These are phyloP conservation scores for Arctostaphylos glauca DNA, from an alignment of 148 eudicot genomes.

Conservation along the genomic window DNA sequence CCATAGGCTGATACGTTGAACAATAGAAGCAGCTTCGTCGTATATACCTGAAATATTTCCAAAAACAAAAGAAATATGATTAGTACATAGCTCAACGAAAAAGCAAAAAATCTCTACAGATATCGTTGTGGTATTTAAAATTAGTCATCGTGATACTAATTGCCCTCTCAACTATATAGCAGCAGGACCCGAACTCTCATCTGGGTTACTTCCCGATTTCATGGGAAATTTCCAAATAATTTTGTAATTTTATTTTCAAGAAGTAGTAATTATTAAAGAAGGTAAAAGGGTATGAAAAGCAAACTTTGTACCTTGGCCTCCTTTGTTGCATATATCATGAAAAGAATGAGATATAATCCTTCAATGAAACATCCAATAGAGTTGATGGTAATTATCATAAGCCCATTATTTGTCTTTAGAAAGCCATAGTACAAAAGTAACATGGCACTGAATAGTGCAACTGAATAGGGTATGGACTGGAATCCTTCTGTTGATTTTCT, in stretches of 20 bases:
- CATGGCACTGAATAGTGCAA: slow-evolving; percentile 79
- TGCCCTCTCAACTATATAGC: too few species aligned
- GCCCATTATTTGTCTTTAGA: slow-evolving; percentile 40
- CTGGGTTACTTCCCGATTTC: too few species aligned
- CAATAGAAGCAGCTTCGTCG: slow-evolving; percentile 42
- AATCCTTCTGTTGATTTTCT: slow-evolving; percentile 83
- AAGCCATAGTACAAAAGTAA: slow-evolving; percentile 61
- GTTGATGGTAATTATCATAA: slow-evolving; percentile 63
- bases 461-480: slow-evolving; percentile 68
- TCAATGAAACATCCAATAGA: slow-evolving; percentile 50
- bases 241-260: neutral
- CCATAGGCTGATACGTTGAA: slow-evolving; percentile 47
- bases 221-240: too few species aligned
- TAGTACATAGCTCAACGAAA: neutral
- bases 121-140: too few species aligned
- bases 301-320: slow-evolving; percentile 45
- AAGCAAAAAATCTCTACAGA: too few species aligned
- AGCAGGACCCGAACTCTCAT: too few species aligned
- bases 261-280: neutral
- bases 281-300: neutral
- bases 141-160: too few species aligned
- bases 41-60: slow-evolving; percentile 34
- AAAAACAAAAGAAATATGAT: neutral
- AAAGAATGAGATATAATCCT: slow-evolving; percentile 41
- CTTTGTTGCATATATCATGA: slow-evolving; percentile 60